Base-by-base conservation (phyloP, 176 grass and related monocot species). In the Lolium perenne region DNA sequence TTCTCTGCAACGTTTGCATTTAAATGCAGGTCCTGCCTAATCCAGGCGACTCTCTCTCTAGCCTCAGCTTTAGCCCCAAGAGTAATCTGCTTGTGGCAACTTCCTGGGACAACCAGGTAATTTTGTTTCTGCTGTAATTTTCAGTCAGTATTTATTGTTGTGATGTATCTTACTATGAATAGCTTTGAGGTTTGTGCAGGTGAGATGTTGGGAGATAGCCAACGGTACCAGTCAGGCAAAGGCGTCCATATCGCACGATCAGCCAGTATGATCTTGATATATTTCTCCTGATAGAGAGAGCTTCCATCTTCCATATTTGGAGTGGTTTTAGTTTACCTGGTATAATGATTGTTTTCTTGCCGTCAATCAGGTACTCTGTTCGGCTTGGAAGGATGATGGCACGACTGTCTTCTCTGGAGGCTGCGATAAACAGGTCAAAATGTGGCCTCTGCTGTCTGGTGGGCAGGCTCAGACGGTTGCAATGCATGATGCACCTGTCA, bases 151-250 rank as follows among this genome's bases (percentile, higher is more conserved):
- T 70, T 80, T 38, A 48, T 70, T 22, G 32, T 10, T 74, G 10
- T 14, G 15, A 74, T 74, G 65, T 71, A 3, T 87, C 58, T 82
- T 35, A 80, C 15, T 23, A 13, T 56, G 70, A 26, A 14, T 74
- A 15, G n/a, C 6, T 20, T 80, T 68, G 80, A 9, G 16, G 72
- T 83, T 47, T 80, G 25, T 87, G 41, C 77, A 98, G 95, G 95
- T 98, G 26, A 92, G 93, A 50, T 98, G 95, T 74, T 98, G 95
- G 95, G 95, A 98, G 89, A 93, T 98, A 83, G 80, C 89, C 82
- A 84, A 86, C 38, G 93, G 95, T 46, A 91, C 77, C 81, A 92
- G 93, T 87, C 93, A 95, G 86, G 93, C 95, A 15, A 98, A 98
- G 84, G 93, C 91, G 18, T 95, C 95, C 11, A 98, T 95, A 87